Evolutionary conservation across 257 asterid genomes (phyloP).

Genomic region (Solanum sitiens): DNA sequence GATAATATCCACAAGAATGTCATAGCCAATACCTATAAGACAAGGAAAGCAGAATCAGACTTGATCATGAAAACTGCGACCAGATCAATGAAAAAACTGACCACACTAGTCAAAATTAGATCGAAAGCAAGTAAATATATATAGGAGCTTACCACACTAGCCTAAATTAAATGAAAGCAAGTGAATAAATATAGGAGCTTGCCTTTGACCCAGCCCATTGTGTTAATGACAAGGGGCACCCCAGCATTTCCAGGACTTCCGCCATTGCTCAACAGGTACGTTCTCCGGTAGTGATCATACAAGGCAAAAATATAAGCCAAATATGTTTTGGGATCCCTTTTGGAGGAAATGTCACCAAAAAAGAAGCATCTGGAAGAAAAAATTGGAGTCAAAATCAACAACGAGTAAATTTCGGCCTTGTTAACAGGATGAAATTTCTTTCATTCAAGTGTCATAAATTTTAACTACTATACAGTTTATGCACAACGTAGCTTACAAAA

Average conservation of each 20-base stretch:
- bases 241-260: conserved; percentile 22
- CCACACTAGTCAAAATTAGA: not conserved
- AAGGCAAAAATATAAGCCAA: conserved; percentile 45
- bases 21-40: conserved; percentile 77
- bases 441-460: not conserved
- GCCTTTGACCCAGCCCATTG: conserved; percentile 99
- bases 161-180: not conserved
- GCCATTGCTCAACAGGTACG: conserved; percentile 12
- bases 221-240: conserved; percentile 77
- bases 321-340: conserved; percentile 72
- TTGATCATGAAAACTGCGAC: not conserved
- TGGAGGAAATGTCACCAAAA: conserved; percentile 88
- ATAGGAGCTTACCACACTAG: conserved; percentile 26
- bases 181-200: conserved; percentile 5
- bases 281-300: conserved; percentile 52
- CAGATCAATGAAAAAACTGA: not conserved
- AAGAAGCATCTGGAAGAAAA: conserved; percentile 69
- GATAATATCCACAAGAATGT: conserved; percentile 69
- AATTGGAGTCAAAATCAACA: not conserved
- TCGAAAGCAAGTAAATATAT: not conserved
- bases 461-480: not conserved
- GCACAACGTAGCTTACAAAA: not conserved
- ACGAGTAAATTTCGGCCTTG: not conserved
- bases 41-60: conserved; percentile 1
- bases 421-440: not conserved